Base-by-base conservation (phyloP, 805 yeast genomes). In the Hanseniaspora lindneri region DNA sequence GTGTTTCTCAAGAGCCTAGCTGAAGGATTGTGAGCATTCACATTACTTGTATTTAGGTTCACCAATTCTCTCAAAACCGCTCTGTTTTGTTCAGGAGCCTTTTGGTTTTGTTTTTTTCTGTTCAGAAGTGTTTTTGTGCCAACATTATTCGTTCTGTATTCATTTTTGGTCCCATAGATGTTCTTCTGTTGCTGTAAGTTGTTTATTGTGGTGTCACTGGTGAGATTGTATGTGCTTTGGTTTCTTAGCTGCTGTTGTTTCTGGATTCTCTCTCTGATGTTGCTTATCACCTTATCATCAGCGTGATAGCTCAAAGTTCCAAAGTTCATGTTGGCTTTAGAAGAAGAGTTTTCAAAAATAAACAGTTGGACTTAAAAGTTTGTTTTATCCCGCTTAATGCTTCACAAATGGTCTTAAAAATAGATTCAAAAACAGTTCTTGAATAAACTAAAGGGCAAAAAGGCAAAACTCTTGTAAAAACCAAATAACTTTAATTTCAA, bases 221-320 rank as follows among this genome's bases (percentile, higher is more conserved):
- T 44, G 17, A 29, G 17, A 13, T 27, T 42, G 25, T 34, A 27
- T 4, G n/a, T 30, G 6, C 23, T 25, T 37, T 44, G 49, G 23
- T 21, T 46, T 35, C 49, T 46, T 23, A 46, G 43, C 10, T 27
- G 37, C 20, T 46, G 49, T 46, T 46, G 49, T 32, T 46, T 46
- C 17, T 46, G 49, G 17, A 46, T 46, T 32, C 49, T 21, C 25
- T 46, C 49, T 39, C 49, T 39, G 5, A 46, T 46, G 16, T 46
- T 46, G 28, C 39, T 46, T 3, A 46, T 46, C 3, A 46, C 49
- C 25, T 46, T 37, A 16, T 46, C 49, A 24, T 46, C 49, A 2
- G 49, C 42, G 35, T 46, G 49, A 14, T 46, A 39, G 21, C 49
- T 41, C 20, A 46, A 29, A 24, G 41, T 24, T 39, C 49, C 49